Base-by-base conservation (phyloP, 345 rosid species). In the Sapria himalayana region DNA sequence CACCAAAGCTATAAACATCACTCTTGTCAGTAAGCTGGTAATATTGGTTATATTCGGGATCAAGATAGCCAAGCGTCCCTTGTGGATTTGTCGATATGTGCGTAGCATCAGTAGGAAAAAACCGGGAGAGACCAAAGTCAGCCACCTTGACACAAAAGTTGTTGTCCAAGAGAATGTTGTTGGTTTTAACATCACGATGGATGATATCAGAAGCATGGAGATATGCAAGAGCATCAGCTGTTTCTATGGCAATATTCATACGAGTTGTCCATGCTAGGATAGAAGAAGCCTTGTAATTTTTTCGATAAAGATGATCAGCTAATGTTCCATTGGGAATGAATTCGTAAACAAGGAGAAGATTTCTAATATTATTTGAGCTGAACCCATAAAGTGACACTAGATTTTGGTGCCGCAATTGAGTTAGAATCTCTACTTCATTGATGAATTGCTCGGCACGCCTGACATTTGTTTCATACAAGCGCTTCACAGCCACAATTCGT, bases 291-390 rank as follows among this genome's bases (percentile, higher is more conserved):
- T 39, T 39, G 27, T 15, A 25, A 0, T 40, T 48, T 18, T 23
- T 63, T 13, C 84, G 86, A 14, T 81, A 22, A 21, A 54, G 51
- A 41, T 54, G 58, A 46, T 50, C 52, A 2, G 57, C 48, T 15
- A 51, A 47, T 2, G 57, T 57, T 35, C 62, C 62, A 16, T 57
- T 57, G 0, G 62, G 38, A 25, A 57, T 25, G 35, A 45, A 57
- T 22, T 57, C 62, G 19, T 51, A 51, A n/a, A 57, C 52, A 9
- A 51, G 47, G 56, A 60, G 48, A 17, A 60, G 60, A 23, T 60
- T 60, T 22, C 40, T 43, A 46, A 52, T 55, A 33, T 37, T 46
- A 10, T 49, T 40, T 16, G 65, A 60, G 37, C 60, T 60, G 61
- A 56, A 60, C 21, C 65, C 65, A 23, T 60, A 46, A 9, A 60